Percentiles rank a stretch among this genome's conserved stretches.
Evolutionary conservation across 2,329 filamentous ascomycete species (phyloP).

Genomic region (Biscogniauxia marginata): DNA sequence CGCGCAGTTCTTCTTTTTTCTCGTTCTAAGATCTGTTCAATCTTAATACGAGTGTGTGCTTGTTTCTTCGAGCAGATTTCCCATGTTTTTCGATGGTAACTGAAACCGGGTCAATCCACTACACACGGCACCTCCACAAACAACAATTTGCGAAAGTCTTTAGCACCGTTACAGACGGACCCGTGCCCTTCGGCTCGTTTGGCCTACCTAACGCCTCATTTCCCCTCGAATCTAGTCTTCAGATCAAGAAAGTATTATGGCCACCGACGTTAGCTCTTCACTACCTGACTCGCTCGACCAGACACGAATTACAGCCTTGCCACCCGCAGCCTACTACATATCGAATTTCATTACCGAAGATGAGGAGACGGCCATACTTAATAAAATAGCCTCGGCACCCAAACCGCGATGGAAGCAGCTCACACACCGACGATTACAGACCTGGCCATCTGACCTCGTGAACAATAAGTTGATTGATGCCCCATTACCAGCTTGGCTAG

Average conservation of each 20-base stretch:
- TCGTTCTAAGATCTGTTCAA: neutral
- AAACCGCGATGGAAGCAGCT: conserved; percentile 83
- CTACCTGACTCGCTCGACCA: conserved; percentile 51
- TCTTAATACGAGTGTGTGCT: too few relatives aligned
- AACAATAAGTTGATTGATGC: conserved; percentile 73
- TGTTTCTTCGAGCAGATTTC: neutral
- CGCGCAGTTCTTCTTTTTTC: neutral
- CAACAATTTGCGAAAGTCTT: neutral
- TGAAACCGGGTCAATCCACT: neutral
- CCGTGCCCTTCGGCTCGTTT: neutral
- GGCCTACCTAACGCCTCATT: neutral
- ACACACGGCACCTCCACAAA: neutral
- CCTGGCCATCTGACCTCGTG: conserved; percentile 82
- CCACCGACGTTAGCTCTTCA: conserved; percentile 7
- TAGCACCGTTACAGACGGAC: neutral
- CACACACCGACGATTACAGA: conserved; percentile 85
- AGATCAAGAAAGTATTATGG: conserved; percentile 2
- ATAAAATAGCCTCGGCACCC: conserved; percentile 65
- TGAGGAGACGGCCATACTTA: conserved; percentile 70
- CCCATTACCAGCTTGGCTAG: conserved; percentile 73
- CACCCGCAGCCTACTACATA: conserved; percentile 76
- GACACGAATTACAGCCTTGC: conserved; percentile 53
- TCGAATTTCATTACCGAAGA: conserved; percentile 75
- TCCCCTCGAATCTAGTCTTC: neutral
- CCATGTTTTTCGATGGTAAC: neutral